A percentile compares a stretch with the other conserved stretches of the same genome.
Evolutionary conservation across 2,329 filamentous ascomycete genomes (phyloP).

Genomic region (Fusarium torulosum): DNA sequence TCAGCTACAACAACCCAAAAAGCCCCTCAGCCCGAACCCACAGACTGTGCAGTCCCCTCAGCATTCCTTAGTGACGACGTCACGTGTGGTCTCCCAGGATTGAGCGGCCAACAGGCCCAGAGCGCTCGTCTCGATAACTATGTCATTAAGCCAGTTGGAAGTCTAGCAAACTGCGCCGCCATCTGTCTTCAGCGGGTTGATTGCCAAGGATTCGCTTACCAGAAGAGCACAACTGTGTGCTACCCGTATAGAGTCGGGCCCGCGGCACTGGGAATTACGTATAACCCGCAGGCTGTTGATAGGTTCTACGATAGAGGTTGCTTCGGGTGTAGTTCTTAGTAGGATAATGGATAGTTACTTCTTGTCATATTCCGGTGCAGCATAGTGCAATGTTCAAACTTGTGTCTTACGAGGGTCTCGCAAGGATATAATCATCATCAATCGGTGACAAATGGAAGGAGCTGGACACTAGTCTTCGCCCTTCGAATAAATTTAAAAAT

Average conservation of each 20-base stretch:
- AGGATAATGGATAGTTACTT: neutral
- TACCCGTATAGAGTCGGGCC: slow-evolving; percentile 25
- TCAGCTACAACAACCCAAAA: slow-evolving; percentile 4
- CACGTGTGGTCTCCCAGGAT: slow-evolving; percentile 34
- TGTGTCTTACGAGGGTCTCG: too few species aligned
- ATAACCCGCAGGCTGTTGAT: slow-evolving; percentile 6
- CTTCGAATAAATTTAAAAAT: too few species aligned
- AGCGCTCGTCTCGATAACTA: slow-evolving; percentile 20
- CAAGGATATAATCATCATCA: too few species aligned
- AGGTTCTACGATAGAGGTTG: slow-evolving; percentile 39
- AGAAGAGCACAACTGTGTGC: slow-evolving; percentile 24
- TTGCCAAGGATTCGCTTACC: slow-evolving; percentile 35
- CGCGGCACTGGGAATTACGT: slow-evolving; percentile 23
- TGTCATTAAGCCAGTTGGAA: slow-evolving; percentile 35
- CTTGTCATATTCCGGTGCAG: neutral
- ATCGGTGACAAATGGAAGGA: too few species aligned
- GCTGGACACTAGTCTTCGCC: too few species aligned
- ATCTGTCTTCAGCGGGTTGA: slow-evolving; percentile 28
- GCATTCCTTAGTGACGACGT: slow-evolving; percentile 29
- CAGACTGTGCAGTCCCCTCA: slow-evolving; percentile 18
- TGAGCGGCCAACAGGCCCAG: slow-evolving; percentile 32
- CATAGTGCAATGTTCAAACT: neutral
- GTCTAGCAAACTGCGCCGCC: slow-evolving; percentile 25
- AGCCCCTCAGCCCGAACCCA: slow-evolving; percentile 8
- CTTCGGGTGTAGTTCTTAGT: slow-evolving; percentile 26